Evolutionary conservation across 148 eudicot species (phyloP), one percentile per base, ranked within the genome.

Genomic region (Polygonum aviculare): DNA sequence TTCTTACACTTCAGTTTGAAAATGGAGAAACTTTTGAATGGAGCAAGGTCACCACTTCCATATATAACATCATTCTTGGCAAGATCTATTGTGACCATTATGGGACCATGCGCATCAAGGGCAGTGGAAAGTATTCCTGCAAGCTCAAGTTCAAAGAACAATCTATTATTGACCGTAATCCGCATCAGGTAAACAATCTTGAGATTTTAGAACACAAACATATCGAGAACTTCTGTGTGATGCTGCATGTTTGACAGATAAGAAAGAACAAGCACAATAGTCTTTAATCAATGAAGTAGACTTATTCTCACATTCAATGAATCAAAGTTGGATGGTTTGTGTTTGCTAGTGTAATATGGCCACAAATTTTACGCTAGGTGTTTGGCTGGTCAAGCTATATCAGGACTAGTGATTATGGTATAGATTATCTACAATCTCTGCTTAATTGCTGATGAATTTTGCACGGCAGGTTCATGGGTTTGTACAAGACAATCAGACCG

Each of bases 11-110:
- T 75, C 89, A 92, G 83, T 95, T 95, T 65, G 97, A 90, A 51
- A 97, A 92, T 76, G 98, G 98, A 18, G 98, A 92, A 82, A 80
- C 80, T 69, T 95, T 95, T 82, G 92, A 89, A 40, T 95, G 98
- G 98, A 92, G 91, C 89, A 95, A 94, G 86, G 98, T 91, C 81
- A 94, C 97, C 38, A 94, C 98, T 41, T 94, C 98, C 49, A 90
- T 94, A 77, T 94, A 94, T 86, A 94, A 94, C 83, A 94, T 93
- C 36, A 94, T 94, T 74, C 81, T 94, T 50, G 98, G 98, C 73
- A 94, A 91, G 87, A 94, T 94, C 63, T 94, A 94, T 36, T 94
- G 98, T 76, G 98, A 94, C 77, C 98, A 94, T 77, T 94, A 91
- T 65, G 98, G 98, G 60, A 91, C 98, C 76, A 91, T 94, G 98